These are phyloP conservation scores for Trametes villosa DNA, from an alignment of 768 basidiomycete species.

Conservation along the genomic window DNA sequence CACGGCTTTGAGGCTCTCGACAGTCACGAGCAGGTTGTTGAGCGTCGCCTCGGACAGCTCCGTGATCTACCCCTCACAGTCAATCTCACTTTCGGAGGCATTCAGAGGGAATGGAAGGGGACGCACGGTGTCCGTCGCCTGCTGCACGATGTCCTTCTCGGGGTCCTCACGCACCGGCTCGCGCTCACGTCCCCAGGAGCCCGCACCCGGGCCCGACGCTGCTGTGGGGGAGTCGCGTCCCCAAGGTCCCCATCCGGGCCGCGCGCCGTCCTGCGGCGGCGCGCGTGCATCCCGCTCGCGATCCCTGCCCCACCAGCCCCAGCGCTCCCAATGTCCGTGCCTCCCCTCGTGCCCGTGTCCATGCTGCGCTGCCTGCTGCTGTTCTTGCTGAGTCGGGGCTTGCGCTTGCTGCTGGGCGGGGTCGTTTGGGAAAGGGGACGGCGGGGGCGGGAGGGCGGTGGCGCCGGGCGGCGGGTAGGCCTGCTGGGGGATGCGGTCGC, in stretches of 20 bases:
- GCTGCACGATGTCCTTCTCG: constrained; percentile 39
- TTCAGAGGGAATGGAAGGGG: too few species aligned
- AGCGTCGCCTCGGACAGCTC: constrained; percentile 73
- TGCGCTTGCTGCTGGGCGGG: too few species aligned
- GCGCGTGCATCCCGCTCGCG: not conserved
- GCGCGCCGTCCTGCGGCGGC: not conserved
- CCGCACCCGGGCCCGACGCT: not conserved
- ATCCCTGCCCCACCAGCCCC: constrained; percentile 6
- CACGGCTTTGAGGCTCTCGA: constrained; percentile 65
- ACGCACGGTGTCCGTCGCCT: constrained; percentile 35
- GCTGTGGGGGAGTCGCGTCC: not conserved
- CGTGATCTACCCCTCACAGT: constrained; percentile 50
- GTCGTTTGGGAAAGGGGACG: not conserved
- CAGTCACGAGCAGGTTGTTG: constrained; percentile 58
- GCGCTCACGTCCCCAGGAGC: not conserved
- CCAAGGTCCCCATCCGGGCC: not conserved
- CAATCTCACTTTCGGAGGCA: too few species aligned
- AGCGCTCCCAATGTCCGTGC: not conserved
- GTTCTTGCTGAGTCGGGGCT: too few species aligned
- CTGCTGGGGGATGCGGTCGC: constrained; percentile 32
- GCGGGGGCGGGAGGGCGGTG: not conserved
- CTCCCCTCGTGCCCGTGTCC: not conserved
- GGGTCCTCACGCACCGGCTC: constrained; percentile 13
- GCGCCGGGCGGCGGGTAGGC: constrained; percentile 28
- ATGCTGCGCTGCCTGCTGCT: constrained; percentile 1